Conservation (phyloP, 805 yeast species). For the Isabelozyma gotoi region DNA sequence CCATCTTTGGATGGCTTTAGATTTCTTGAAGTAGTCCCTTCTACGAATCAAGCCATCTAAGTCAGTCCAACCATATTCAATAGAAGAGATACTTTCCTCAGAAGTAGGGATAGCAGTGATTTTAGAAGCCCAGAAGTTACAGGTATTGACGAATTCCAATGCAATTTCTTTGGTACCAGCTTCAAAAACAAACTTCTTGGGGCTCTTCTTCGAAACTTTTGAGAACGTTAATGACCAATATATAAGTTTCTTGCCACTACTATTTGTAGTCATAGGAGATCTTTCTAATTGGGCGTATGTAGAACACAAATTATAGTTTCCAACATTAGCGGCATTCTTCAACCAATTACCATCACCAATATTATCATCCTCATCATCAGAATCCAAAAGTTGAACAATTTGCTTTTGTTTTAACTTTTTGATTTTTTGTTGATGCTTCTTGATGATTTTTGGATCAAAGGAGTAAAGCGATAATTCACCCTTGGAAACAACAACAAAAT, state of each 20-base stretch:
- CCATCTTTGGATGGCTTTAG: constrained; percentile 43
- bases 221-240: constrained; percentile 62
- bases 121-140: constrained; percentile 90
- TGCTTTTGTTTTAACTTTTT: constrained; percentile 20
- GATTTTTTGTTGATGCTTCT: constrained; percentile 36
- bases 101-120: constrained; percentile 73
- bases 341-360: constrained; percentile 72
- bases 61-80: constrained; percentile 80
- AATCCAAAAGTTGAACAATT: constrained; percentile 5
- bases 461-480: constrained; percentile 63
- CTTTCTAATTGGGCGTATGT: constrained; percentile 46
- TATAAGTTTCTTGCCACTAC: constrained; percentile 12
- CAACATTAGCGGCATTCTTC: constrained; percentile 58
- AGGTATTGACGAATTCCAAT: constrained; percentile 65
- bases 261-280: constrained; percentile 4
- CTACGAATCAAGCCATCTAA: constrained; percentile 28
- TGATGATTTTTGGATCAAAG: constrained; percentile 46
- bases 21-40: constrained; percentile 28
- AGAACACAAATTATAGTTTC: constrained; percentile 51
- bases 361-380: constrained; percentile 14
- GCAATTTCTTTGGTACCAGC: constrained; percentile 71
- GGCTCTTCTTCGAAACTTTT: constrained; percentile 29
- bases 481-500: constrained; percentile 66
- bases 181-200: constrained; percentile 54
- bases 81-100: constrained; percentile 69